These are phyloP conservation scores for Phylloporus sp. DNA, from an alignment of 768 basidiomycete genomes.

Conservation along the genomic window DNA sequence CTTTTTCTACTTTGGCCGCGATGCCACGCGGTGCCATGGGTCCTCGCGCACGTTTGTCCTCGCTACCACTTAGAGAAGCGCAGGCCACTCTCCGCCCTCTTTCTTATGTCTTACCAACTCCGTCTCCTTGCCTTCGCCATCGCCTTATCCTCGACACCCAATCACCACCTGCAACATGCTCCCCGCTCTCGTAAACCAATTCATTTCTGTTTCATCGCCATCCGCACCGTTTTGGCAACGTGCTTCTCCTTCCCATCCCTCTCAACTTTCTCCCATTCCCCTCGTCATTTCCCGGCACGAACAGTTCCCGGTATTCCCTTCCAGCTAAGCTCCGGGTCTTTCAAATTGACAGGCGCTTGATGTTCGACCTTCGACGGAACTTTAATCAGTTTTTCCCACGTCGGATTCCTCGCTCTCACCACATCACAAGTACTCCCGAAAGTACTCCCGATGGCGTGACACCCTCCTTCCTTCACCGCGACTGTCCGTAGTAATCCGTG, in stretches of 20 bases:
- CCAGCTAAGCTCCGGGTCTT: constrained; percentile 14
- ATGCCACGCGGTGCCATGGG: constrained; percentile 30
- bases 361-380: constrained; percentile 10
- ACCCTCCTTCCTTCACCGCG: background rate
- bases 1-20: constrained; percentile 26
- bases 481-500: too few relatives aligned
- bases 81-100: background rate
- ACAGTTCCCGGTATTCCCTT: background rate
- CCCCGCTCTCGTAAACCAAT: constrained; percentile 17
- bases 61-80: constrained; percentile 13
- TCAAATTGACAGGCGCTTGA: constrained; percentile 19
- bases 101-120: constrained; percentile 3
- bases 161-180: constrained; percentile 25
- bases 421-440: background rate
- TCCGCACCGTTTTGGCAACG: constrained; percentile 11
- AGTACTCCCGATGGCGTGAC: too few relatives aligned
- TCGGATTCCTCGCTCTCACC: background rate
- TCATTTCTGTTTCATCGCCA: constrained; percentile 7
- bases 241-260: constrained; percentile 7
- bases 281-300: constrained; percentile 4
- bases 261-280: background rate
- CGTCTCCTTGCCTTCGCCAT: constrained; percentile 8
- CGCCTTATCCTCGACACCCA: constrained; percentile 17
- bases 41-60: constrained; percentile 34
- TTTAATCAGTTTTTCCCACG: constrained; percentile 15